Conservation (phyloP, 2,329 filamentous ascomycete species). For the Plenodomus biglobosus region DNA sequence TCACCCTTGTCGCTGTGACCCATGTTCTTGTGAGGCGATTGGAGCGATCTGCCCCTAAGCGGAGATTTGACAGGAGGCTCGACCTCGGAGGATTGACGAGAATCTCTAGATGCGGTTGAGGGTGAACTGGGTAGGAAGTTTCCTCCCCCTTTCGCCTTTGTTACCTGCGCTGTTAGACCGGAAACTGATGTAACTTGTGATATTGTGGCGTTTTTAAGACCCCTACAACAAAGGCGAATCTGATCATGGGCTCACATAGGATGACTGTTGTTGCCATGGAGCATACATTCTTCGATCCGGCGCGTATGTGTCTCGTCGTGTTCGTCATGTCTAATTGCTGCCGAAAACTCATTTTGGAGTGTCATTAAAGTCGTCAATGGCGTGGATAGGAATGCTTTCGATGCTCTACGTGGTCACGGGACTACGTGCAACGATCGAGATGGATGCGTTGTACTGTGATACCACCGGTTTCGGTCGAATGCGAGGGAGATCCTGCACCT, state of each 20-base stretch:
- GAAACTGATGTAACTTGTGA: neutral
- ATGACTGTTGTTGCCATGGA: neutral
- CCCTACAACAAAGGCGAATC: neutral
- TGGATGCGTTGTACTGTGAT: slow-evolving; percentile 21
- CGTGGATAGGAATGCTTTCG: slow-evolving; percentile 32
- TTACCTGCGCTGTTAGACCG: neutral
- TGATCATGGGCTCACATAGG: neutral
- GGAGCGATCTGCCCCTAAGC: neutral
- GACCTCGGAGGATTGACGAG: neutral
- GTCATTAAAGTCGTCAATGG: slow-evolving; percentile 22
- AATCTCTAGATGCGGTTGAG: neutral
- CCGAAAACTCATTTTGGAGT: slow-evolving; percentile 4
- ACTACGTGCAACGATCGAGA: slow-evolving; percentile 22
- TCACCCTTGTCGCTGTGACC: neutral
- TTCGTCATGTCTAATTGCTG: slow-evolving; percentile 5
- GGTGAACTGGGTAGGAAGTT: neutral
- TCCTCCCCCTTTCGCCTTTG: neutral
- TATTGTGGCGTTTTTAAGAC: neutral
- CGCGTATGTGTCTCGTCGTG: slow-evolving; percentile 1
- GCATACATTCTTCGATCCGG: slow-evolving; percentile 10
- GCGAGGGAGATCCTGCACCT: slow-evolving; percentile 30
- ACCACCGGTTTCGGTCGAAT: slow-evolving; percentile 23
- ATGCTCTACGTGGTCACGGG: neutral
- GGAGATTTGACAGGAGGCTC: neutral
- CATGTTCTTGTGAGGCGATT: neutral